Evolutionary conservation across 2,329 filamentous ascomycete genomes (phyloP).

Genomic region (Lizonia empirigonia): DNA sequence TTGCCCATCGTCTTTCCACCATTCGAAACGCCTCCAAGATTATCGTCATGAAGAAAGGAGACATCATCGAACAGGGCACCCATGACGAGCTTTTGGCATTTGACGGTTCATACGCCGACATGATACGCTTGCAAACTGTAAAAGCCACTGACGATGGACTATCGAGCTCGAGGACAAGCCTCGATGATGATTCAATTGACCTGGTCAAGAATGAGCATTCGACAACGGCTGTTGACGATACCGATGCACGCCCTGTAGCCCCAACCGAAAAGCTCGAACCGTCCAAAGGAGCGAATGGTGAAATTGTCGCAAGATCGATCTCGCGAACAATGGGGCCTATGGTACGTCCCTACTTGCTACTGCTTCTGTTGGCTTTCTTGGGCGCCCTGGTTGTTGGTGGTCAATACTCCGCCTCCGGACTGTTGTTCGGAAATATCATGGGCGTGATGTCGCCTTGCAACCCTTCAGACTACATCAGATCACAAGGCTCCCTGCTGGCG

Average conservation of each 20-base stretch:
- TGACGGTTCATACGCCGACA: constrained; percentile 55
- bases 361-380: constrained; percentile 57
- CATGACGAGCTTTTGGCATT: constrained; percentile 42
- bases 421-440: constrained; percentile 67
- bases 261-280: constrained; percentile 7
- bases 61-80: constrained; percentile 46
- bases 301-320: constrained; percentile 35
- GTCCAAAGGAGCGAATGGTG: constrained; percentile 18
- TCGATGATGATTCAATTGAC: constrained; percentile 30
- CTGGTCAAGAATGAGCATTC: constrained; percentile 29
- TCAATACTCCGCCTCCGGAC: constrained; percentile 62
- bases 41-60: constrained; percentile 47
- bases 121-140: constrained; percentile 56
- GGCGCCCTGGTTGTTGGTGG: constrained; percentile 61
- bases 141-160: constrained; percentile 48
- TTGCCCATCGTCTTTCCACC: constrained; percentile 49
- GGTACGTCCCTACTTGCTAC: constrained; percentile 52
- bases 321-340: constrained; percentile 44
- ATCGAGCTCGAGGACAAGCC: constrained; percentile 29
- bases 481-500: constrained; percentile 59
- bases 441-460: constrained; percentile 63
- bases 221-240: constrained; percentile 16
- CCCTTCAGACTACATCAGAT: constrained; percentile 54
- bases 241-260: constrained; percentile 1
- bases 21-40: constrained; percentile 47